Base-by-base conservation (phyloP, 2,329 filamentous ascomycete species). In the Trichoderma afroharzianum region DNA sequence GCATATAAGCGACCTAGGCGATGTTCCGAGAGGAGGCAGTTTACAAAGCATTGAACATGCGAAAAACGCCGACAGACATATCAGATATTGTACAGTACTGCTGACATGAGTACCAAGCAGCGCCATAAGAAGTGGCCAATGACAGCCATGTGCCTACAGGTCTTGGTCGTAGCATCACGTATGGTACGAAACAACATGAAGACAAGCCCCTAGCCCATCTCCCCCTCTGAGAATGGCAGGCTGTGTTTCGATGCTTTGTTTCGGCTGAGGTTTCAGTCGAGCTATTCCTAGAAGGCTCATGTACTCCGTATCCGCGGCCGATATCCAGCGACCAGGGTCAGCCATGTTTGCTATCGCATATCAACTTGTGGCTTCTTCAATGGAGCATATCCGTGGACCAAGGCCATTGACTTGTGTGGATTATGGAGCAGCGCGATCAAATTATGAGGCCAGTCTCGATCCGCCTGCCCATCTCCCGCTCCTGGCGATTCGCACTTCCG, bases 201-300 rank as follows among this genome's bases (percentile, higher is more conserved):
- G 28, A 47, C 32, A 24, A 57, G 47, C 47, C 63, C 63, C 47
- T 15, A 39, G 21, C 47, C 32, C 32, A 14, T 21, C 15, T 36
- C 9, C 28, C 28, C 63, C 32, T n/a, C 12, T 14, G 26, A 1
- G 15, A 58, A 43, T 58, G 28, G n/a, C 50, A 18, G 15, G 24
- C 32, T 57, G 43, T 58, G 63, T 58, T 32, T 68, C 64, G 26
- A 26, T 26, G n/a, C 33, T 2, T 18, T 32, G 55, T 62, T 69
- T 62, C 39, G 57, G 66, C 57, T 62, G 66, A 61, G 9, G 66
- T 61, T 69, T 69, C 66, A 69, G 66, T 58, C 26, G 28, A 50
- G 21, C 57, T 36, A 50, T 68, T 24, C 66, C 53, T n/a, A 24
- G 39, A 61, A 24, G 1, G 39, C 39, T 33, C 57, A 61, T n/a